These are phyloP conservation scores for Aphanomyces stellatus DNA, from an alignment of 352 stramenopile genomes.

Conservation along the genomic window DNA sequence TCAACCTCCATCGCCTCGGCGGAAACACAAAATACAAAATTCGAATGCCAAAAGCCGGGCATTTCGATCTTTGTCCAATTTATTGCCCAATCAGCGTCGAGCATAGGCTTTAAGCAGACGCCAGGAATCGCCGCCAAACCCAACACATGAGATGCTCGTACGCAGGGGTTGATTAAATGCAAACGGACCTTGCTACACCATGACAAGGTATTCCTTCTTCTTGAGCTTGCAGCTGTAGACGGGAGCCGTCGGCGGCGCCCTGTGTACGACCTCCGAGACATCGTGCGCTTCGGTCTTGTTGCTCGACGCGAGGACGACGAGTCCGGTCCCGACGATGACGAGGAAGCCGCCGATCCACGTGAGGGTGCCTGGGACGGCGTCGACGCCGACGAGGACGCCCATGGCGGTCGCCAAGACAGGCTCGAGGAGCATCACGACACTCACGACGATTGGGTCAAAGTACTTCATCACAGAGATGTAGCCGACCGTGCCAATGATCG, in stretches of 20 bases:
- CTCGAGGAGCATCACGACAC: conserved; percentile 81
- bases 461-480: conserved; percentile 91
- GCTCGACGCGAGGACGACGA: conserved; percentile 67
- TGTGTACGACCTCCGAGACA: conserved; percentile 58
- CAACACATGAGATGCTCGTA: no score
- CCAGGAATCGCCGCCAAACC: no score
- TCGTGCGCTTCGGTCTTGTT: conserved; percentile 76
- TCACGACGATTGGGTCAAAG: conserved; percentile 86
- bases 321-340: conserved; percentile 67
- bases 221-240: conserved; percentile 6
- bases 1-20: no score
- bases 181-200: no score
- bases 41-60: no score
- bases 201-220: background rate
- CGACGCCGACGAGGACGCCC: conserved; percentile 62
- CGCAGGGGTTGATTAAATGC: no score
- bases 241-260: conserved; percentile 14
- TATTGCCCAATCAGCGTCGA: no score
- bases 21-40: no score
- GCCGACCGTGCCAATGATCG: conserved; percentile 80
- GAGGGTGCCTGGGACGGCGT: conserved; percentile 51
- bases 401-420: conserved; percentile 76
- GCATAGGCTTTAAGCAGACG: no score
- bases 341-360: conserved; percentile 68
- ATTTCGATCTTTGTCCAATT: no score